Conservation (phyloP, 176 grass and related monocot species). For the Pharus latifolius region DNA sequence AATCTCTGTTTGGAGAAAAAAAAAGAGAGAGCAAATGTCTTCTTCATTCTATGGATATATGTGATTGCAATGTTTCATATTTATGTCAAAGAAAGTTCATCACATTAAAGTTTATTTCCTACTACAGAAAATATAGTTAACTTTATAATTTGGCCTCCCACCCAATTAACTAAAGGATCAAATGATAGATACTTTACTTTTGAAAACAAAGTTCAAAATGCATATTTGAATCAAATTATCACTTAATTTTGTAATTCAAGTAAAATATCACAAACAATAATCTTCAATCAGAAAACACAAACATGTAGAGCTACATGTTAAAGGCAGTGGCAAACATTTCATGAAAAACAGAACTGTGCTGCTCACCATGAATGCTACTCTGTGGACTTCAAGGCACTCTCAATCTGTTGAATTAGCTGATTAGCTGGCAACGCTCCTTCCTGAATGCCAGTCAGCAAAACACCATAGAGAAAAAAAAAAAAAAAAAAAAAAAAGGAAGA, state of each 20-base stretch:
- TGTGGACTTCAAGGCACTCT: constrained; percentile 43
- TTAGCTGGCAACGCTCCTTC: constrained; percentile 83
- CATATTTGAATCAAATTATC: not conserved
- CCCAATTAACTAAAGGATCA: not conserved
- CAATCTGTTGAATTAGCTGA: constrained; percentile 75
- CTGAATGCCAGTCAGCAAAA: constrained; percentile 27
- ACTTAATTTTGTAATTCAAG: not conserved
- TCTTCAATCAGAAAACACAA: constrained; percentile 15
- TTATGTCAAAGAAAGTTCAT: not conserved
- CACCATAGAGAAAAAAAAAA: not conserved
- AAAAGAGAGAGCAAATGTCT: not conserved
- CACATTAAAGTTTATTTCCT: not conserved
- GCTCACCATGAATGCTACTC: constrained; percentile 19
- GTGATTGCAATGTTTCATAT: not conserved
- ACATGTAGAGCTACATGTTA: not conserved
- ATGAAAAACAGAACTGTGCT: not conserved
- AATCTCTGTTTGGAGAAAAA: no score
- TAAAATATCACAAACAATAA: not conserved
- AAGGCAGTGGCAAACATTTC: not conserved
- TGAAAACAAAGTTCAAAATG: not conserved
- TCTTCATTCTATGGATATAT: not conserved
- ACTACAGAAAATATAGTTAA: not conserved
- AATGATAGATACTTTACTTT: not conserved
- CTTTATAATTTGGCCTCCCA: not conserved
- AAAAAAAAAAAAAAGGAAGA: not conserved